Evolutionary conservation across 768 basidiomycete genomes (phyloP), one percentile per base, ranked within the genome.

Genomic region (Aureoboletus auriporus): DNA sequence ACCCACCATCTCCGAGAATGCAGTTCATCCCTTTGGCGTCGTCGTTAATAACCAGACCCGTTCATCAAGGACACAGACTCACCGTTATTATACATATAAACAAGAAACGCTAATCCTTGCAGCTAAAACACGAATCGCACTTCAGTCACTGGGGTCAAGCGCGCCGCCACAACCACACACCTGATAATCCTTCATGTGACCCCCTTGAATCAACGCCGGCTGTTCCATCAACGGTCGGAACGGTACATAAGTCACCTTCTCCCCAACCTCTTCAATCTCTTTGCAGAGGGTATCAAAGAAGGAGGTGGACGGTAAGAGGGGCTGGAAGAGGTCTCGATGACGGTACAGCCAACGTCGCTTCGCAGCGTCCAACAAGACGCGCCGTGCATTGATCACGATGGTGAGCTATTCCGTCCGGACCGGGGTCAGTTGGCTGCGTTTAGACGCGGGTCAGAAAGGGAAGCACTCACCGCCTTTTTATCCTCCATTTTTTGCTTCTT

Each of bases 121-220:
- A 86, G 69, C 78, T 77, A 5, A 4, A 16, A 31, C 20, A 14
- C 0, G 42, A 42, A 6, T 10, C 8, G 35, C 29, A 31, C 43
- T 17, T 63, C 17, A 54, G 47, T 10, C 12, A 33, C 33, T 33
- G 12, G 20, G 5, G 5, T 7, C 13, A 11, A 27, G 6, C 3
- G 23, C 20, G n/a, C 6, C 45, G 2, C 55, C 39, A 33, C 40
- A 39, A 29, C 10, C 11, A 53, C 68, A 6, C 34, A 78, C 78
- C 72, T 89, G 86, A 64, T 88, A 88, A 45, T 82, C 82, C 62
- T 87, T 87, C 75, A 88, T 78, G 23, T 70, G 64, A 13, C 84
- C 86, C 8, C 75, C 76, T 14, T 67, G 66, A 27, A 87, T 70
- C 34, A 77, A 64, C 6, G 56, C 49, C 0, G 82, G 83, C 52